These are phyloP conservation scores for Rhizopus sp. DNA, from an alignment of 371 early-diverging fungal genomes.

Conservation along the genomic window DNA sequence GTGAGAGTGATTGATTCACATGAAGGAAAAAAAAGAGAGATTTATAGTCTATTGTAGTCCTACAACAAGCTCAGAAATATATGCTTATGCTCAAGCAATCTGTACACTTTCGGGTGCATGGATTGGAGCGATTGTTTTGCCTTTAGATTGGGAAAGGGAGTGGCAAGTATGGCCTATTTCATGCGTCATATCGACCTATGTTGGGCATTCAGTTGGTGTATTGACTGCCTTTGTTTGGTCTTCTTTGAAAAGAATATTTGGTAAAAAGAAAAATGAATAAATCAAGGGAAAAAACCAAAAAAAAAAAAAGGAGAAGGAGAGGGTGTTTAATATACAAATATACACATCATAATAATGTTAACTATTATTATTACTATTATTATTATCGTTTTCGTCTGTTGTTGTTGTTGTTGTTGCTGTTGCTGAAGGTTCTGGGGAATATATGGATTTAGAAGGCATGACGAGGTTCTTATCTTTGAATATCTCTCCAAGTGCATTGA, in stretches of 20 bases:
- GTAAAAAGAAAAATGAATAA: constrained; percentile 49
- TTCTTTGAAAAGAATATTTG: constrained; percentile 36
- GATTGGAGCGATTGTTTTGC: constrained; percentile 54
- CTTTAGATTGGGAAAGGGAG: constrained; percentile 54
- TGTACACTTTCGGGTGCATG: constrained; percentile 51
- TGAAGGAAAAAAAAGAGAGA: not conserved
- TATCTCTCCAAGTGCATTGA: constrained; percentile 47
- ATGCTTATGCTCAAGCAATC: constrained; percentile 45
- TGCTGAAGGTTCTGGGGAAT: constrained; percentile 15
- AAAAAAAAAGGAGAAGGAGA: no score
- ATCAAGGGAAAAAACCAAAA: not conserved
- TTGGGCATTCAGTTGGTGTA: constrained; percentile 50
- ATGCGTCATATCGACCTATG: constrained; percentile 48
- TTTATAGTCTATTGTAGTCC: constrained; percentile 26
- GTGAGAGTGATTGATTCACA: not conserved
- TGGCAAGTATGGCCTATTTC: constrained; percentile 60
- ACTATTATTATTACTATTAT: not conserved
- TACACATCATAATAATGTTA: no score
- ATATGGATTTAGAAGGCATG: constrained; percentile 68
- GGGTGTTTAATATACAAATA: no score
- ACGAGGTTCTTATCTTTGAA: constrained; percentile 72
- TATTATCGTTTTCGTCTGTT: constrained; percentile 6
- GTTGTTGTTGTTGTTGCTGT: not conserved
- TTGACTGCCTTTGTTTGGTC: constrained; percentile 47
- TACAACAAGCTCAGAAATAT: constrained; percentile 40